Percentiles rank a stretch among this genome's conserved stretches.
Evolutionary conservation across 2,329 filamentous ascomycete genomes (phyloP).

Genomic region (Lojkania enalia): DNA sequence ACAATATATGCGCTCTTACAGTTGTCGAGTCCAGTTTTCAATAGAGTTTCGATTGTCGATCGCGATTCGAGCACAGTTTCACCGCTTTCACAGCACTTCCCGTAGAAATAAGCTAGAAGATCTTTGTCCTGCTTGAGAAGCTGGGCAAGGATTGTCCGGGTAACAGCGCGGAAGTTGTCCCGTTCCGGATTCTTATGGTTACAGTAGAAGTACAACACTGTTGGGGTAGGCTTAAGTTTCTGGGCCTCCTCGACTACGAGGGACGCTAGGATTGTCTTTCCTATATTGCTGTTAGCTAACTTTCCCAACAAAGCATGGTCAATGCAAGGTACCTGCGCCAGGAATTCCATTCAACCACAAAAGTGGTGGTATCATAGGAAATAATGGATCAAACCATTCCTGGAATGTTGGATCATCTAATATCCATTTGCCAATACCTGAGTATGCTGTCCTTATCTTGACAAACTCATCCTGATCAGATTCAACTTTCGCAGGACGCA

Average conservation of each 20-base stretch:
- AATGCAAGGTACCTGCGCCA: slow-evolving; percentile 46
- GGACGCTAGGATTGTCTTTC: slow-evolving; percentile 51
- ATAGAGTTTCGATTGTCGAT: slow-evolving; percentile 29
- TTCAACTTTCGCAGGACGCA: slow-evolving; percentile 2
- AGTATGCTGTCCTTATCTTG: slow-evolving; percentile 7
- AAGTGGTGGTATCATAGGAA: slow-evolving; percentile 20
- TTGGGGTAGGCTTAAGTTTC: slow-evolving; percentile 20
- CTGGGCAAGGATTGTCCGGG: slow-evolving; percentile 41
- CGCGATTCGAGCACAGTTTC: slow-evolving; percentile 29
- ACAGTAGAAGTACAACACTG: slow-evolving; percentile 48
- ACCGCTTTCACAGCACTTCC: slow-evolving; percentile 29
- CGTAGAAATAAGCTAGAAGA: slow-evolving; percentile 34
- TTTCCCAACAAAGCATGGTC: neutral
- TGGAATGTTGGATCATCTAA: slow-evolving; percentile 16
- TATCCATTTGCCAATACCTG: slow-evolving; percentile 17
- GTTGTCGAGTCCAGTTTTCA: slow-evolving; percentile 37
- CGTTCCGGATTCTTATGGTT: slow-evolving; percentile 34
- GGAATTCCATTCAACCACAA: slow-evolving; percentile 48
- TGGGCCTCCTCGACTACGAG: slow-evolving; percentile 41
- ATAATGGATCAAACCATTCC: slow-evolving; percentile 21
- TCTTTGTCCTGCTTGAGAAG: slow-evolving; percentile 30
- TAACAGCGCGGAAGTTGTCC: slow-evolving; percentile 33
- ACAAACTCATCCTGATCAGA: slow-evolving; percentile 8
- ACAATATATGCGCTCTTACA: slow-evolving; percentile 42
- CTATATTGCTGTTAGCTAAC: slow-evolving; percentile 19